Percentiles rank a stretch among this genome's conserved stretches.
Evolutionary conservation across 73 alveolate genomes (phyloP).

Genomic region (Tetrahymena borealis): DNA sequence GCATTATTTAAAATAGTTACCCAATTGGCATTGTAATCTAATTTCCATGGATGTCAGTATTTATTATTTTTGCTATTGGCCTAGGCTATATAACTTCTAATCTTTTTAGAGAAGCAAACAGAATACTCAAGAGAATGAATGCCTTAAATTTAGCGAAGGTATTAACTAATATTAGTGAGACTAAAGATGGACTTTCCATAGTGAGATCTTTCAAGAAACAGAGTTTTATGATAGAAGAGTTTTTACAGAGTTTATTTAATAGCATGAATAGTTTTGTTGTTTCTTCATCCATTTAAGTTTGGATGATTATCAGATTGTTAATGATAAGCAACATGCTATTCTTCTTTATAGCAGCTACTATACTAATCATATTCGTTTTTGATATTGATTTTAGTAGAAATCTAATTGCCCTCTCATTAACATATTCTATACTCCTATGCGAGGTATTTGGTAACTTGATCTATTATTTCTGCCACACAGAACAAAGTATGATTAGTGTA

Average conservation of each 20-base stretch:
- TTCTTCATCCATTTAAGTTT: conserved; percentile 9
- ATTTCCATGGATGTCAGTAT: conserved; percentile 31
- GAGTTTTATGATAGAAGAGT: conserved; percentile 3
- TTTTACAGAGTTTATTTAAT: not conserved
- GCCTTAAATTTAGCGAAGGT: conserved; percentile 37
- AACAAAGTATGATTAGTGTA: conserved; percentile 33
- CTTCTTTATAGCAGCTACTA: conserved; percentile 16
- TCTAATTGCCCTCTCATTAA: conserved; percentile 25
- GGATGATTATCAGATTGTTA: conserved; percentile 27
- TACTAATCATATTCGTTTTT: conserved; percentile 9
- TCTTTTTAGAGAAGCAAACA: conserved; percentile 25
- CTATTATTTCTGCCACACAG: conserved; percentile 13
- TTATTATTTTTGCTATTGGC: conserved; percentile 3
- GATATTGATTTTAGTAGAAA: conserved; percentile 1
- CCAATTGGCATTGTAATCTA: conserved; percentile 26
- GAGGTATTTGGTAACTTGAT: conserved; percentile 19
- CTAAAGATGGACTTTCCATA: conserved; percentile 16
- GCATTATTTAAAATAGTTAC: conserved; percentile 21
- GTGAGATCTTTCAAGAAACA: conserved; percentile 26
- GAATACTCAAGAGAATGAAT: conserved; percentile 37
- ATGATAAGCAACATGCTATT: conserved; percentile 31
- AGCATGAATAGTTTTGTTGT: conserved; percentile 15
- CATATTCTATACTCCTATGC: conserved; percentile 30
- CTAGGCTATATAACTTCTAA: not conserved
- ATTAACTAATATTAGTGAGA: conserved; percentile 16